Percentiles rank a stretch among this genome's conserved stretches.
These are phyloP conservation scores for Aureobasidium zeae DNA, from an alignment of 2,329 filamentous ascomycete species.

Conservation along the genomic window DNA sequence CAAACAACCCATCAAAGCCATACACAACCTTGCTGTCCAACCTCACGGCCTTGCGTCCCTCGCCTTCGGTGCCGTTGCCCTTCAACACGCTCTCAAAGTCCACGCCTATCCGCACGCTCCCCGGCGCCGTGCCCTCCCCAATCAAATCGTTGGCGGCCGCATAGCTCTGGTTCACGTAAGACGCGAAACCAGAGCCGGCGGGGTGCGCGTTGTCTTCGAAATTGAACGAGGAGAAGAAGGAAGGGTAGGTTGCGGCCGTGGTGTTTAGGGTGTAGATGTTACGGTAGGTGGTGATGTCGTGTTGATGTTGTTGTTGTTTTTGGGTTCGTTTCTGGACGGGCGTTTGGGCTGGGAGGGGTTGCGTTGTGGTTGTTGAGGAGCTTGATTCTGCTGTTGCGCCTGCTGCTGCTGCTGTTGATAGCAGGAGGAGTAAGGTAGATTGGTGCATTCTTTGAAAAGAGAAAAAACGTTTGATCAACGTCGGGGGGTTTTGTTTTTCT, in stretches of 20 bases:
- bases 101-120: background rate
- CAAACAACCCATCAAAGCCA: conserved; percentile 35
- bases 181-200: background rate
- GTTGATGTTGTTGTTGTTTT: background rate
- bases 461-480: no score
- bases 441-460: no score
- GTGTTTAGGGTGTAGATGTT: conserved; percentile 1
- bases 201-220: background rate
- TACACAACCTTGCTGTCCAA: conserved; percentile 37
- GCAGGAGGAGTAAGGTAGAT: no score
- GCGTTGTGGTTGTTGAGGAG: no score
- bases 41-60: conserved; percentile 26
- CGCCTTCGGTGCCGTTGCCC: background rate
- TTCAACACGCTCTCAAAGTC: background rate
- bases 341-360: no score
- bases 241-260: background rate
- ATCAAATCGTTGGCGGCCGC: background rate
- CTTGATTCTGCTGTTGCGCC: no score
- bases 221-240: background rate
- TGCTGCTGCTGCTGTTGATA: no score
- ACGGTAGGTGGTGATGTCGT: background rate
- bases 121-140: background rate
- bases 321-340: no score
- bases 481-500: no score
- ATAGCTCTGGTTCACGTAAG: background rate